Base-by-base conservation (phyloP, 768 basidiomycete genomes). In the Boletus reticuloceps region DNA sequence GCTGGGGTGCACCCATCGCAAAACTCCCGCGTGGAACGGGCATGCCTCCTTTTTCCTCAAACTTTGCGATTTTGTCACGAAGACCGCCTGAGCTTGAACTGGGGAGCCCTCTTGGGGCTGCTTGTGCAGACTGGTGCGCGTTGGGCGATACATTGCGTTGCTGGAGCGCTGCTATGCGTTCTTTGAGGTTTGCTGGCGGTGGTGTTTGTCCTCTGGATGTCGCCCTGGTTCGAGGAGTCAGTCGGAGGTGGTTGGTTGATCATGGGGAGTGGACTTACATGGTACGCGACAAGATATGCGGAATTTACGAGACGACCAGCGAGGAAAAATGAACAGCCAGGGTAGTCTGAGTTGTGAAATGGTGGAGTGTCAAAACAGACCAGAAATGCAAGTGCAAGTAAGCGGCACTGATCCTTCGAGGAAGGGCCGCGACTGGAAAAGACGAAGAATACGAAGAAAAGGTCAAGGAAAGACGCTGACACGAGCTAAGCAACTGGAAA, bases 151-250 rank as follows among this genome's bases (percentile, higher is more conserved):
- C 56, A 39, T 57, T 66, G 60, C 81, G 79, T 61, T 89, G 88
- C 67, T 92, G 83, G 47, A 92, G 75, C 27, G 89, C 89, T 17
- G 90, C 90, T 58, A 92, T 91, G 51, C 90, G 86, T 62, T 91
- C 89, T 72, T 85, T 90, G 65, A 91, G 81, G 68, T 86, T 88
- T 49, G 74, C 76, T 46, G 68, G 68, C 0, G 67, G 58, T 34
- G 67, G 54, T 36, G 67, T 59, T 41, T 65, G 54, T 13, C 59
- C 56, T 64, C 65, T 65, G 45, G 69, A 59, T 47, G 65, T 49
- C 25, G 69, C 63, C 66, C 69, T 72, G 54, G 46, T 44, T 34
- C 17, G 16, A 16, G 50, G 41, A 34, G 64, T 72, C 50, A 72
- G 64, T 51, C 20, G 22, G 40, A 29, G 8, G 38, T 11, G 4